A percentile compares a stretch with the other conserved stretches of the same genome.
Evolutionary conservation across 805 yeast genomes (phyloP).

Genomic region (Nakazawaea molendinolei): DNA sequence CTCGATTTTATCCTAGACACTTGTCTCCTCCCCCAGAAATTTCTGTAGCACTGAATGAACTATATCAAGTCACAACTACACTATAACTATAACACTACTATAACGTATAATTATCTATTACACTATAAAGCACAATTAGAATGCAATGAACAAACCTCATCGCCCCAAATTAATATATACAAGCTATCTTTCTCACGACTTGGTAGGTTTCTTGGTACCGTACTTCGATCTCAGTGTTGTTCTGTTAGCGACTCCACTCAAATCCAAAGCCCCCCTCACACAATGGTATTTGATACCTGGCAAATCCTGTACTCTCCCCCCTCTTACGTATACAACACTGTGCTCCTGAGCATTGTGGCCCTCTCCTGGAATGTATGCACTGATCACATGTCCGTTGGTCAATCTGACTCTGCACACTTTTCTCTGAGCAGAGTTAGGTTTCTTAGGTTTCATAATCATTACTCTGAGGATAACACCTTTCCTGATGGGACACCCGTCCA

Average conservation of each 20-base stretch:
- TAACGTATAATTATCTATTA: too few species aligned
- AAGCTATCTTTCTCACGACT: slow-evolving; percentile 19
- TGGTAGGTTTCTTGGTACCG: slow-evolving; percentile 82
- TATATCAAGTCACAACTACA: too few species aligned
- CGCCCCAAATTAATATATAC: not conserved
- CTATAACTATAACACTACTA: too few species aligned
- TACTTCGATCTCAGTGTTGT: slow-evolving; percentile 85
- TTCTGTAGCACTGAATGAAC: too few species aligned
- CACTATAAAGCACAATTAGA: too few species aligned
- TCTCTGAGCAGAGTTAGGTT: slow-evolving; percentile 97
- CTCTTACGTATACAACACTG: slow-evolving; percentile 90
- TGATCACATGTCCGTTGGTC: slow-evolving; percentile 80
- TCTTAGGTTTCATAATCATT: slow-evolving; percentile 93
- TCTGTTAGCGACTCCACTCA: slow-evolving; percentile 93
- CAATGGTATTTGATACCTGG: slow-evolving; percentile 97
- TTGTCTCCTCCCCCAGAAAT: too few species aligned
- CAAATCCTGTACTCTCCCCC: slow-evolving; percentile 97
- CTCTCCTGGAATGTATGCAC: slow-evolving; percentile 96
- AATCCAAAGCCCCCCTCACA: slow-evolving; percentile 88
- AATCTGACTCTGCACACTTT: slow-evolving; percentile 94
- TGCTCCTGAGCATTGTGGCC: slow-evolving; percentile 99
- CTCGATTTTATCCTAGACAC: too few species aligned
- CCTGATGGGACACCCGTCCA: slow-evolving; percentile 74
- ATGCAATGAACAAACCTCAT: too few species aligned
- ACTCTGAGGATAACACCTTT: slow-evolving; percentile 93